Evolutionary conservation across 2,329 filamentous ascomycete genomes (phyloP), one percentile per base, ranked within the genome.

Genomic region (Apiospora hydei): DNA sequence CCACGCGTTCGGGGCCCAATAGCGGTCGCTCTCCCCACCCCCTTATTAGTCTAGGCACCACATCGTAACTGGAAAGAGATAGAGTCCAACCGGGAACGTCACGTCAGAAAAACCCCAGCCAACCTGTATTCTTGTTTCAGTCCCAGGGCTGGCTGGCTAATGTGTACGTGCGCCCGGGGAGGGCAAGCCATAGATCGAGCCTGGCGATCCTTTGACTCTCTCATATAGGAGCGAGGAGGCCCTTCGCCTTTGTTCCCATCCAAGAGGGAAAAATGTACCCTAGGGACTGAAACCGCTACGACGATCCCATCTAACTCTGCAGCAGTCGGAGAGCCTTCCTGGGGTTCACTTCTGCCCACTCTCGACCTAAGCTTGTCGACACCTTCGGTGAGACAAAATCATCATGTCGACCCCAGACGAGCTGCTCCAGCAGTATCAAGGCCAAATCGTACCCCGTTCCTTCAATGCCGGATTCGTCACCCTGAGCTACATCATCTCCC

Each of bases 401-500:
- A 74, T 67, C 51, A 81, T 81, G 79, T 76, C 77, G 67, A 74
- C 72, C 34, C 41, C 72, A 8, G 76, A 77, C 26, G 77, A 82
- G 18, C 75, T 87, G 38, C 77, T 86, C 44, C 75, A 77, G 43
- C 73, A 82, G 73, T 88, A 86, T 73, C 75, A 84, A 73, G 85
- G 83, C 30, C 78, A 84, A 57, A 78, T 87, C 24, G 85, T 88
- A 34, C 85, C 86, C 34, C 83, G 84, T 66, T 82, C 82, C 69
- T 90, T 88, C 81, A 84, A 86, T 74, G 82, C 86, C 4, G 89
- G 90, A 51, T 92, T 93, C 76, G 87, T 96, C 16, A 86, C 91
- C 34, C 86, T 94, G 75, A 96, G 94, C 78, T 90, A 93, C 74
- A 85, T 93, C 75, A 93, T 94, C 77, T 96, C 94, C 77, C 85